Conservation (phyloP, 768 basidiomycete genomes). For the Russula sp. region DNA sequence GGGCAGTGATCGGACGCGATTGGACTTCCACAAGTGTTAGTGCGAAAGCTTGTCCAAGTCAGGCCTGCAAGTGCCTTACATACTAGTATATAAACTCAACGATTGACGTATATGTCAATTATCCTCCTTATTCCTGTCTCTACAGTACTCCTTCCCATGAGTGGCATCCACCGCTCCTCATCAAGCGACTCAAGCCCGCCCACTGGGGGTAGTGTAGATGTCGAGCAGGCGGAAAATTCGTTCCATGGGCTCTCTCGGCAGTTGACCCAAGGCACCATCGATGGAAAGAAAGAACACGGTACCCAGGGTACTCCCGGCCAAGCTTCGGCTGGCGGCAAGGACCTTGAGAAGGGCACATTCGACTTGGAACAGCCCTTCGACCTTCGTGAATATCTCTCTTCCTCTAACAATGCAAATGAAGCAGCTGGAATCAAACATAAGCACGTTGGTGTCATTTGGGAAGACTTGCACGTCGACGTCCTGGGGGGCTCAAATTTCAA, state of each 20-base stretch:
- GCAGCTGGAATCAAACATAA: conserved; percentile 67
- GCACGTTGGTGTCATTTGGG: conserved; percentile 74
- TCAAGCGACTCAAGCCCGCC: conserved; percentile 4
- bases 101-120: not conserved
- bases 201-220: conserved; percentile 6
- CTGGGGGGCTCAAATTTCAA: conserved; percentile 55
- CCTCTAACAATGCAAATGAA: conserved; percentile 63
- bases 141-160: not conserved
- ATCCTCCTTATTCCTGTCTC: not conserved
- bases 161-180: not conserved
- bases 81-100: not conserved
- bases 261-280: conserved; percentile 16
- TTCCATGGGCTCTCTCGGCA: conserved; percentile 21
- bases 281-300: not conserved
- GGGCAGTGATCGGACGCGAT: not conserved
- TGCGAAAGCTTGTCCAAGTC: not conserved
- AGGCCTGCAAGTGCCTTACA: not conserved
- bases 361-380: conserved; percentile 44
- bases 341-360: conserved; percentile 41
- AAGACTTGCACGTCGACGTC: conserved; percentile 60
- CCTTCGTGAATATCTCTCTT: conserved; percentile 62
- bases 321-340: conserved; percentile 11
- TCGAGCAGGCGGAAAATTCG: conserved; percentile 11
- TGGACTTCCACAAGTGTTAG: not conserved
- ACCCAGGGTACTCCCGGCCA: not conserved